Evolutionary conservation across 768 basidiomycete genomes (phyloP).

Genomic region (Suillus fuscotomentosus): DNA sequence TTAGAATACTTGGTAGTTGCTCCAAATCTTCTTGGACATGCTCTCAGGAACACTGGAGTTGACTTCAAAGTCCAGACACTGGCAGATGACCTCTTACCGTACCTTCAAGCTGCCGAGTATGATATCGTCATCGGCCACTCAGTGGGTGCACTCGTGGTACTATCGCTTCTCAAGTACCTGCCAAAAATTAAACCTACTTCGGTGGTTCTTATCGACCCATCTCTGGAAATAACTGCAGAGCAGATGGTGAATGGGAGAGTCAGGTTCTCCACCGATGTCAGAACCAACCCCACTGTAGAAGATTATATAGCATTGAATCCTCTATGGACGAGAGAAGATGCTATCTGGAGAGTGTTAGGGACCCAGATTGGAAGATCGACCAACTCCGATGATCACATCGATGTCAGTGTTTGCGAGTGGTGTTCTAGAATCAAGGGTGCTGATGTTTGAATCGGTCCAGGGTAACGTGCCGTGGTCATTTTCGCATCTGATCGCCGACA

Average conservation of each 20-base stretch:
- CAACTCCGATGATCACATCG: constrained; percentile 8
- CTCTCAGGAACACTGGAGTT: constrained; percentile 3
- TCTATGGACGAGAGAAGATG: neutral
- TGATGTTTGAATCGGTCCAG: constrained; percentile 5
- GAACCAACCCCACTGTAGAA: neutral
- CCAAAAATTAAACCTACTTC: constrained; percentile 6
- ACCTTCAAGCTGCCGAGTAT: neutral
- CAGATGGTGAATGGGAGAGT: constrained; percentile 1
- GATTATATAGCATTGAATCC: constrained; percentile 9
- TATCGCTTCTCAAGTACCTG: constrained; percentile 15
- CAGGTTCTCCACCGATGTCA: neutral
- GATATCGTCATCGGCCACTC: constrained; percentile 19
- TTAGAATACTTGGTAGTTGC: constrained; percentile 24
- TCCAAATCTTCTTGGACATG: constrained; percentile 24
- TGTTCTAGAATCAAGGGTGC: neutral
- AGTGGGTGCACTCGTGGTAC: constrained; percentile 17
- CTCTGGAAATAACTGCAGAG: constrained; percentile 6
- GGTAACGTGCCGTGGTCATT: constrained; percentile 18
- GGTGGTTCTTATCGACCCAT: constrained; percentile 21
- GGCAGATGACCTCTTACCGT: neutral
- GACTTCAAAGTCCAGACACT: constrained; percentile 2
- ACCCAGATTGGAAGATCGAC: constrained; percentile 5
- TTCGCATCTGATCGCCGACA: constrained; percentile 7
- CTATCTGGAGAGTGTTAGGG: constrained; percentile 10
- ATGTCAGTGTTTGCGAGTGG: constrained; percentile 4